These are phyloP conservation scores for Ceratobasidium sp. DNA, from an alignment of 1,284 basidiomycete species.

Conservation along the genomic window DNA sequence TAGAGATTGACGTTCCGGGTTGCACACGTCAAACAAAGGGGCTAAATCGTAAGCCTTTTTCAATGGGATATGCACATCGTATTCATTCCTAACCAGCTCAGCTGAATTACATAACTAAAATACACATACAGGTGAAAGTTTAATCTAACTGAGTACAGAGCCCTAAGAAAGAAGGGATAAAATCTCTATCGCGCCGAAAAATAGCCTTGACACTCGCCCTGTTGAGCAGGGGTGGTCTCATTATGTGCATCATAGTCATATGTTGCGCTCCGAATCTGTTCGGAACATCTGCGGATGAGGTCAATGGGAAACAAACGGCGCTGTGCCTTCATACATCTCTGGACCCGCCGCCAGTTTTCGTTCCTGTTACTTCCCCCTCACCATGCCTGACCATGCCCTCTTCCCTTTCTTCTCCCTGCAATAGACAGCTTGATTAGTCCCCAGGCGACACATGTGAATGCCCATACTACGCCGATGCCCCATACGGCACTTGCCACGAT, in stretches of 20 bases:
- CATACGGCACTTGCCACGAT: too few relatives aligned
- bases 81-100: slow-evolving; percentile 9
- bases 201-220: neutral
- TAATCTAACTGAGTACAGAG: too few relatives aligned
- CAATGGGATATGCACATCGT: neutral
- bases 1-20: too few relatives aligned
- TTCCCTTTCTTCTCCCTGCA: slow-evolving; percentile 4
- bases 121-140: neutral
- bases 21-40: too few relatives aligned
- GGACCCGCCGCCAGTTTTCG: neutral
- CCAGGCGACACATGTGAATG: slow-evolving; percentile 46
- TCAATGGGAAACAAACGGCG: neutral
- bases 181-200: neutral
- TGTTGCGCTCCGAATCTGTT: neutral
- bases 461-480: too few relatives aligned
- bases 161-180: neutral
- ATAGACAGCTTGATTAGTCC: too few relatives aligned
- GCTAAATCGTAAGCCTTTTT: too few relatives aligned
- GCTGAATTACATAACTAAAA: slow-evolving; percentile 17
- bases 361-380: slow-evolving; percentile 7
- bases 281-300: neutral
- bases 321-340: neutral
- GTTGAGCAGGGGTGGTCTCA: slow-evolving; percentile 7
- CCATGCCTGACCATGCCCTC: neutral
- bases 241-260: slow-evolving; percentile 8